Evolutionary conservation across 2,329 filamentous ascomycete species (phyloP).

Genomic region (Fusarium illudens): DNA sequence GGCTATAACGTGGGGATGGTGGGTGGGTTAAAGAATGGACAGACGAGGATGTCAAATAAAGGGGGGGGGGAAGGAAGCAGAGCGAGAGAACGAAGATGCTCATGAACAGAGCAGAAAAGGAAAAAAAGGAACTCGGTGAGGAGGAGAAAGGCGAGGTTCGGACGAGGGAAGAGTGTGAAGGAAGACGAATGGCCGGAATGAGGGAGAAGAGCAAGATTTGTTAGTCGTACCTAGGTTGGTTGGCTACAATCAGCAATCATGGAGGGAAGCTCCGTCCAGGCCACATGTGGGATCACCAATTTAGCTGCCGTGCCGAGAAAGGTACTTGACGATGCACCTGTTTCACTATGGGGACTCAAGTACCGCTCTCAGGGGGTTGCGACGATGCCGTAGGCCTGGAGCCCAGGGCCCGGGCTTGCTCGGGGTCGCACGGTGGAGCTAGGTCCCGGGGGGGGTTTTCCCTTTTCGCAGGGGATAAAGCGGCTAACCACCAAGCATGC

Average conservation of each 20-base stretch:
- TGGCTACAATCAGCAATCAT: conserved; percentile 4
- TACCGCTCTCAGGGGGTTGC: conserved; percentile 25
- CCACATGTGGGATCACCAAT: conserved; percentile 36
- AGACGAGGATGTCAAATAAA: conserved; percentile 36
- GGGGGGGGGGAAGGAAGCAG: conserved; percentile 9
- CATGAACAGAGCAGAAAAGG: neutral
- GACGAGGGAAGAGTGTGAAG: conserved; percentile 5
- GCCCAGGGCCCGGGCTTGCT: conserved; percentile 9
- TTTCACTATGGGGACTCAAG: neutral
- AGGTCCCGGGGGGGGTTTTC: neutral
- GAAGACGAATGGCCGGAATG: conserved; percentile 26
- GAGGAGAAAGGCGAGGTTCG: neutral
- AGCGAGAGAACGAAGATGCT: neutral
- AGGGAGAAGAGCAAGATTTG: conserved; percentile 20
- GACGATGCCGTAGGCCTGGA: neutral
- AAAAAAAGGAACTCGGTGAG: neutral
- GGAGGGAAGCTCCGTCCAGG: neutral
- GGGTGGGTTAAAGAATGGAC: conserved; percentile 28
- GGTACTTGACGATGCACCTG: neutral
- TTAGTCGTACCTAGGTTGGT: neutral
- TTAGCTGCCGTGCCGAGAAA: conserved; percentile 25
- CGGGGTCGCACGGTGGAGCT: conserved; percentile 23
- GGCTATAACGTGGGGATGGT: no score
- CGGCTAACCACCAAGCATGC: conserved; percentile 5
- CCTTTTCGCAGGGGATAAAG: neutral